phyloP scores from a whole-genome alignment of 2,329 filamentous ascomycete species.

The Hypomyces rosellus region DNA sequence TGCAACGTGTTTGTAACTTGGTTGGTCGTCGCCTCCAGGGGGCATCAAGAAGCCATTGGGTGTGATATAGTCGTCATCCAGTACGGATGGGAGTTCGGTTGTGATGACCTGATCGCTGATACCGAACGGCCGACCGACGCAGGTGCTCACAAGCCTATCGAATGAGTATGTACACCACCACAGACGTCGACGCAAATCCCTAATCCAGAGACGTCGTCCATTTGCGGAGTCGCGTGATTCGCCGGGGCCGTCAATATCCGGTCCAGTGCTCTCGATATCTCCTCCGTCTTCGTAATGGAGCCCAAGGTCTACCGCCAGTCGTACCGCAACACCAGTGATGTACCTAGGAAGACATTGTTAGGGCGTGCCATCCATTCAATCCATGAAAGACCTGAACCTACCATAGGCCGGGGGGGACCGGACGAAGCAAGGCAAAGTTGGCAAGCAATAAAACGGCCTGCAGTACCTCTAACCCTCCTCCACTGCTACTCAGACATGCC shows the following conservation, averaged over 20 bases:
- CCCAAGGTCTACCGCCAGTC: slow-evolving; percentile 84
- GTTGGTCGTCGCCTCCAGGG: slow-evolving; percentile 48
- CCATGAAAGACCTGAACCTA: slow-evolving; percentile 23
- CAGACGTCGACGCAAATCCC: slow-evolving; percentile 77
- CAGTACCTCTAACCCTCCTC: slow-evolving; percentile 85
- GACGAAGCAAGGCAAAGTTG: slow-evolving; percentile 83
- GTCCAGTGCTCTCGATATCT: slow-evolving; percentile 53
- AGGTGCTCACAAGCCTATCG: slow-evolving; percentile 89
- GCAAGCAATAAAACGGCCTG: slow-evolving; percentile 89
- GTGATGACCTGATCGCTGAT: slow-evolving; percentile 96
- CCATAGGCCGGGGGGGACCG: slow-evolving; percentile 90
- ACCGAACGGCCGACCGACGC: slow-evolving; percentile 86
- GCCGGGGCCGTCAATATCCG: slow-evolving; percentile 31
- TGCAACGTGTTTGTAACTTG: slow-evolving; percentile 85
- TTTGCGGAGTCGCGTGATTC: slow-evolving; percentile 22
- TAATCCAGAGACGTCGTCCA: slow-evolving; percentile 68
- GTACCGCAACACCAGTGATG: slow-evolving; percentile 88
- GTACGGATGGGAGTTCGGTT: slow-evolving; percentile 82
- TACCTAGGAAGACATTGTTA: slow-evolving; percentile 45
- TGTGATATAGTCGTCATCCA: slow-evolving; percentile 87
- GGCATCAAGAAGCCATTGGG: slow-evolving; percentile 64
- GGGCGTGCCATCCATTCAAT: neutral
- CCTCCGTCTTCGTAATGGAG: slow-evolving; percentile 87
- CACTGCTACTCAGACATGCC: slow-evolving; percentile 74
- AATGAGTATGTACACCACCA: slow-evolving; percentile 98